A percentile compares a stretch with the other conserved stretches of the same genome.
Evolutionary conservation across 129 eudicot species (phyloP).

Genomic region (Sambucus nigra): DNA sequence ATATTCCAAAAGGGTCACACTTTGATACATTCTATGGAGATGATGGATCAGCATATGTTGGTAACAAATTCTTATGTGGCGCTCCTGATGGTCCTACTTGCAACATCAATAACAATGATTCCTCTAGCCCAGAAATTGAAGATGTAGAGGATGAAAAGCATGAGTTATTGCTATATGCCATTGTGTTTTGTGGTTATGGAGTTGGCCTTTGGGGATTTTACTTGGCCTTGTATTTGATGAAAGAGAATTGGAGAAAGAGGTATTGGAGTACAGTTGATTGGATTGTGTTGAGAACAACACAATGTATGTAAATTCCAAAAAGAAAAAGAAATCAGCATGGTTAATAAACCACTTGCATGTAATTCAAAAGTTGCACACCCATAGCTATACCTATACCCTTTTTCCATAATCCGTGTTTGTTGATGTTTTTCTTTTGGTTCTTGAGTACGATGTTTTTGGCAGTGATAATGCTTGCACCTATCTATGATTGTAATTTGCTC

Average conservation of each 20-base stretch:
- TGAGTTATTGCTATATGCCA: not conserved
- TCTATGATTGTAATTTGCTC: no score
- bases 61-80: conserved; percentile 10
- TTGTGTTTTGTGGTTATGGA: conserved; percentile 3
- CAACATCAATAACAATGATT: not conserved
- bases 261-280: conserved; percentile 6
- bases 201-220: conserved; percentile 6
- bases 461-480: no score
- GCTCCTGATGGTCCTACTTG: conserved; percentile 6
- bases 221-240: not conserved
- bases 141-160: not conserved
- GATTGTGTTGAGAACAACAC: conserved; percentile 3
- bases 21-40: not conserved
- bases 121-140: not conserved
- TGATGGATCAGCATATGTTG: not conserved
- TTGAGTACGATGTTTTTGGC: no score
- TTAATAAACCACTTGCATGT: no score
- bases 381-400: no score
- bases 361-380: no score
- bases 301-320: not conserved
- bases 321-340: no score
- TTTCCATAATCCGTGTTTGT: no score
- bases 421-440: no score
- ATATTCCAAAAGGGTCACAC: not conserved
- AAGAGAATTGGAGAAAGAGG: conserved; percentile 3